Evolutionary conservation across 306 rosid species (phyloP).

Genomic region (Sicyos edulis): DNA sequence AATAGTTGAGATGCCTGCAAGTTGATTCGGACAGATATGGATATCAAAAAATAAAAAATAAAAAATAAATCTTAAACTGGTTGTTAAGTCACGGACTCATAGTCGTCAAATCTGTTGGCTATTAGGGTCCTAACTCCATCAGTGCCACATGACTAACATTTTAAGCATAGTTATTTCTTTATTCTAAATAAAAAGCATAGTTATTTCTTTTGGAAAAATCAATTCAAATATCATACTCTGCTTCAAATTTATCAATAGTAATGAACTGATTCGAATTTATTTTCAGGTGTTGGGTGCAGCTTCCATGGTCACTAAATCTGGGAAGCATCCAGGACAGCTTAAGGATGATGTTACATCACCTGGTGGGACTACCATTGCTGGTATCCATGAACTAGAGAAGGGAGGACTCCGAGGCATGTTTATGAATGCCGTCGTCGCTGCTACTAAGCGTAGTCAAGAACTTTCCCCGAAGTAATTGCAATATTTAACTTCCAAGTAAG

Average conservation of each 20-base stretch:
- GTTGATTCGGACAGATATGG: too few relatives aligned
- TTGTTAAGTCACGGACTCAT: not conserved
- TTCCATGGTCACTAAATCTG: conserved; percentile 49
- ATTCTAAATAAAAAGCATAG: too few relatives aligned
- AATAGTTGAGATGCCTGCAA: too few relatives aligned
- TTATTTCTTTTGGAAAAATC: not conserved
- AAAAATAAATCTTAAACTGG: not conserved
- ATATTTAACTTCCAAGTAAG: not conserved
- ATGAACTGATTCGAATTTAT: not conserved
- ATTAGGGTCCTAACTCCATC: not conserved
- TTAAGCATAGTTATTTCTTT: not conserved
- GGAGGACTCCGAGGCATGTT: conserved; percentile 88
- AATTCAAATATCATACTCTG: not conserved
- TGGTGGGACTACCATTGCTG: conserved; percentile 82
- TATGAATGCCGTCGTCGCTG: conserved; percentile 85
- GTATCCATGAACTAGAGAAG: conserved; percentile 80
- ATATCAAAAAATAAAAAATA: too few relatives aligned
- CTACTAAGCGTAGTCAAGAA: conserved; percentile 68
- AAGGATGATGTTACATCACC: conserved; percentile 86
- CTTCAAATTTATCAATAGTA: not conserved
- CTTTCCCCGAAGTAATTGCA: conserved; percentile 34
- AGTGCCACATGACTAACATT: not conserved
- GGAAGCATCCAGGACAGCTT: conserved; percentile 84
- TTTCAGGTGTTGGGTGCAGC: conserved; percentile 86
- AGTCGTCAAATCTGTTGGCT: not conserved